These are phyloP conservation scores for Hevea brasiliensis DNA, from an alignment of 345 rosid genomes.

Conservation along the genomic window DNA sequence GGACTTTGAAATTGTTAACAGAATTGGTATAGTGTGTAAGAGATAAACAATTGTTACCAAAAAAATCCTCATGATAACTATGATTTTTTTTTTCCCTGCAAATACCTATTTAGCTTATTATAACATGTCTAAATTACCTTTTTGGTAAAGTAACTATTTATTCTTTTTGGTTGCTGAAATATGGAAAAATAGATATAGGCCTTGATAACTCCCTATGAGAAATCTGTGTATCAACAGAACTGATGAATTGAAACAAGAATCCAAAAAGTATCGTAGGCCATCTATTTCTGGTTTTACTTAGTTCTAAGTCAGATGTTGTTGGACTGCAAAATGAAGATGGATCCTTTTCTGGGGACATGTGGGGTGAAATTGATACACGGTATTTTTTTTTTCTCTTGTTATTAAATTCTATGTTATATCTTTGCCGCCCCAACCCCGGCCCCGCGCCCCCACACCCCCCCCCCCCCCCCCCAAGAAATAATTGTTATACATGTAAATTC, in stretches of 20 bases:
- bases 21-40: neutral
- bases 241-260: neutral
- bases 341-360: slow-evolving; percentile 87
- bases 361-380: slow-evolving; percentile 98
- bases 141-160: no score
- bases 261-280: neutral
- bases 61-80: no score
- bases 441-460: no score
- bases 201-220: neutral
- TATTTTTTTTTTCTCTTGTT: slow-evolving; percentile 21
- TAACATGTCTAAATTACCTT: no score
- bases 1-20: no score
- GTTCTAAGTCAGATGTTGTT: slow-evolving; percentile 52
- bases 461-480: no score
- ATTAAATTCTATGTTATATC: neutral
- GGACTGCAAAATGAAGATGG: slow-evolving; percentile 92
- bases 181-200: neutral
- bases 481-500: neutral
- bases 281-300: slow-evolving; percentile 29
- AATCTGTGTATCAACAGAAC: neutral
- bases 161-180: no score
- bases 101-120: no score
- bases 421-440: no score
- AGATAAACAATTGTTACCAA: neutral
- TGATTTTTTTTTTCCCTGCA: no score